phyloP scores from a whole-genome alignment of 768 basidiomycete species.

The Mycena epipterygia region DNA sequence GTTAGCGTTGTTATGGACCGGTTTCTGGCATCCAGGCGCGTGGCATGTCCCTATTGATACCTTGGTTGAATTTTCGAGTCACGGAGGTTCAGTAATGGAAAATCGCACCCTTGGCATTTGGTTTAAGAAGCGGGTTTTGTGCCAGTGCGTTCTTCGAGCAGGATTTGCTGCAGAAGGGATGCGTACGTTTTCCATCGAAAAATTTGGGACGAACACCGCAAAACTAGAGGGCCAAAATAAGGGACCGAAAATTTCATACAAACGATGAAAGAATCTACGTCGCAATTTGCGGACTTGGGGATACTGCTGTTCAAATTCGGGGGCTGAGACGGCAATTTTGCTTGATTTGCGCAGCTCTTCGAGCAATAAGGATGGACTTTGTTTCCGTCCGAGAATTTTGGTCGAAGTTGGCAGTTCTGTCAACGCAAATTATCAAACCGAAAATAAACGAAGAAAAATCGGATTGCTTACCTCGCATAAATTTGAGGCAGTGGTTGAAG shows the following conservation, averaged over 20 bases:
- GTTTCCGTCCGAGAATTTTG: conserved; percentile 68
- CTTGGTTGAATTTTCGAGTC: conserved; percentile 7
- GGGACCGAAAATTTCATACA: background rate
- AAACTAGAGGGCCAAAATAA: conserved; percentile 51
- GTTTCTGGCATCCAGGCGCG: conserved; percentile 65
- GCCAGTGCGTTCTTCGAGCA: conserved; percentile 65
- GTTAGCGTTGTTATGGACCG: conserved; percentile 54
- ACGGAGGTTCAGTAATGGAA: background rate
- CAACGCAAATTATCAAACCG: conserved; percentile 8
- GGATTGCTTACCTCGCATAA: conserved; percentile 63
- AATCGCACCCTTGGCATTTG: conserved; percentile 38
- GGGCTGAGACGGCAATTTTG: conserved; percentile 42
- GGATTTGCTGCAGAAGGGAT: conserved; percentile 74
- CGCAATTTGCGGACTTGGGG: conserved; percentile 59
- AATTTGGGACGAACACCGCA: conserved; percentile 74
- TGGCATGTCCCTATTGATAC: conserved; percentile 58
- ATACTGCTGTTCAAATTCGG: conserved; percentile 37
- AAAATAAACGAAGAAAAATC: conserved; percentile 14
- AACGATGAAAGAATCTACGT: conserved; percentile 54
- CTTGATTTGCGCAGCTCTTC: conserved; percentile 69
- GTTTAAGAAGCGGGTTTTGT: conserved; percentile 29
- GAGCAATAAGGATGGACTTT: conserved; percentile 72
- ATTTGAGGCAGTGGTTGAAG: conserved; percentile 45
- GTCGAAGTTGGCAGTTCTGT: conserved; percentile 68
- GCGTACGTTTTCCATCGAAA: conserved; percentile 67